These are phyloP conservation scores for Glomus cerebriforme DNA, from an alignment of 192 early-diverging fungal species.

Conservation along the genomic window DNA sequence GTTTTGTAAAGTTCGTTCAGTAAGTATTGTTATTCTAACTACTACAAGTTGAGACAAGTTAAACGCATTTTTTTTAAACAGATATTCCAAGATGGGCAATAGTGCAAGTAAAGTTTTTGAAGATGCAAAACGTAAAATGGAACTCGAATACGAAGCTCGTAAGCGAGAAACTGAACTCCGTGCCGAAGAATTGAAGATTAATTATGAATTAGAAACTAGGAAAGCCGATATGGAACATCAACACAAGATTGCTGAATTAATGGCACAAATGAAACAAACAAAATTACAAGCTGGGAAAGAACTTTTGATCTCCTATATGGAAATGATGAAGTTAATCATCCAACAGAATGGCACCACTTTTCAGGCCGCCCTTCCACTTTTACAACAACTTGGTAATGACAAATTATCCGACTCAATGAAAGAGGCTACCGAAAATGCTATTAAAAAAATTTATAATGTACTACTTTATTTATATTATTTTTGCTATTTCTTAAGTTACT, in stretches of 20 bases:
- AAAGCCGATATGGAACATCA: slow-evolving; percentile 7
- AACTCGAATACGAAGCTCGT: slow-evolving; percentile 7
- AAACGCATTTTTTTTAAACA: too few species aligned
- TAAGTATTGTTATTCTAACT: too few species aligned
- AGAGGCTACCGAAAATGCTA: neutral
- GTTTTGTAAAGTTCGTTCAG: too few species aligned
- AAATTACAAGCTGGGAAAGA: slow-evolving; percentile 23
- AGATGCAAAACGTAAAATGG: neutral
- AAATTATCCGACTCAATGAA: neutral
- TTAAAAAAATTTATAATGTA: neutral
- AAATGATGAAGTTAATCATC: neutral
- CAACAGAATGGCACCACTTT: neutral
- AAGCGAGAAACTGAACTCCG: neutral
- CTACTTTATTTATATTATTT: neutral
- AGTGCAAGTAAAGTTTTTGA: too few species aligned
- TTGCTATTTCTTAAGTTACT: neutral
- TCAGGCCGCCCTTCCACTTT: neutral
- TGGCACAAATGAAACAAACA: slow-evolving; percentile 4
- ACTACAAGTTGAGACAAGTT: too few species aligned
- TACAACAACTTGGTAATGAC: neutral
- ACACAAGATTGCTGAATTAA: slow-evolving; percentile 21
- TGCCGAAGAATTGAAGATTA: neutral
- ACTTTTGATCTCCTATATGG: neutral
- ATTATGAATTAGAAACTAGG: neutral
- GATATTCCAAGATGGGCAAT: too few species aligned